Evolutionary conservation across 176 grass and related monocot genomes (phyloP).

Genomic region (Aegilops longissima): DNA sequence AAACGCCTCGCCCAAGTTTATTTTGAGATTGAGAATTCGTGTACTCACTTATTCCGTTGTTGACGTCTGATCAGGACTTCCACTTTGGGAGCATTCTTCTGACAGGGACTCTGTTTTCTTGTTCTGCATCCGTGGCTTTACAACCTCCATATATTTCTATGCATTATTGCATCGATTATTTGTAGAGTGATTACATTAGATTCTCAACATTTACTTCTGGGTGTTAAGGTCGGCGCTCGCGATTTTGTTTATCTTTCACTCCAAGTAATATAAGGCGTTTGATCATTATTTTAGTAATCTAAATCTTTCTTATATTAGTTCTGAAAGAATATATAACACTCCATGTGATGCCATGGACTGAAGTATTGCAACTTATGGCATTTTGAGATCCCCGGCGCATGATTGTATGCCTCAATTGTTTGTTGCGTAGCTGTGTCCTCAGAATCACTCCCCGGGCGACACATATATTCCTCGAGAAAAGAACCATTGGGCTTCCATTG

Average conservation of each 20-base stretch:
- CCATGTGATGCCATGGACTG: conserved; percentile 34
- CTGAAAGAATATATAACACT: neutral
- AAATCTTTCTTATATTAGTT: too few relatives aligned
- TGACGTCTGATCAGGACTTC: neutral
- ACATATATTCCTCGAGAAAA: neutral
- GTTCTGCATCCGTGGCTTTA: neutral
- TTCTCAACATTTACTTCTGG: conserved; percentile 32
- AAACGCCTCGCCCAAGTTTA: too few relatives aligned
- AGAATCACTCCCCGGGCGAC: neutral
- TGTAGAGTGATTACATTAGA: conserved; percentile 13
- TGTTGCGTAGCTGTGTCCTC: neutral
- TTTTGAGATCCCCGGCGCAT: conserved; percentile 18
- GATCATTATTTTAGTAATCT: too few relatives aligned
- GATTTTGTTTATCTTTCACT: too few relatives aligned
- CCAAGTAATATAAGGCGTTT: too few relatives aligned
- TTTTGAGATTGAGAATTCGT: too few relatives aligned
- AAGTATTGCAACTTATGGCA: conserved; percentile 10
- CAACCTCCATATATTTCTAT: conserved; percentile 14
- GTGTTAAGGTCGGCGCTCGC: neutral
- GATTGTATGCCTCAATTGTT: neutral
- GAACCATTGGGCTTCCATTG: neutral
- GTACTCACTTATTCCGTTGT: neutral
- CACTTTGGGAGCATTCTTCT: neutral
- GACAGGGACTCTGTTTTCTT: neutral
- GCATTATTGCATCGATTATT: conserved; percentile 29